Evolutionary conservation across 331 rosid genomes (phyloP).

Genomic region (Pyracantha coccinea): DNA sequence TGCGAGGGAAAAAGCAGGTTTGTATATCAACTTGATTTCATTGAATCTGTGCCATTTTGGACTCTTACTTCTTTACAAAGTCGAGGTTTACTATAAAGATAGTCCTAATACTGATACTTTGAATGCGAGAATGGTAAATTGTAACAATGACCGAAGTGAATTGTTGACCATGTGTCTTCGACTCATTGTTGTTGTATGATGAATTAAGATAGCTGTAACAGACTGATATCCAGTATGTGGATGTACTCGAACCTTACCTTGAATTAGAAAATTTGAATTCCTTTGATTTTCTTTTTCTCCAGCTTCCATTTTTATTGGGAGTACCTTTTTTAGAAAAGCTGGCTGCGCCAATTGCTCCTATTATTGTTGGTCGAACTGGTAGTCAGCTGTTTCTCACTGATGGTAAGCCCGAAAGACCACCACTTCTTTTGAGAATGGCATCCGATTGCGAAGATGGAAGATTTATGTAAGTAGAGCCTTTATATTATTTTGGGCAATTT

Average conservation of each 20-base stretch:
- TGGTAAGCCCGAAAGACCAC: conserved; percentile 78
- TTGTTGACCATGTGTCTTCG: too few species aligned
- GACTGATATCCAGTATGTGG: not conserved
- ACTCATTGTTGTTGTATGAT: too few species aligned
- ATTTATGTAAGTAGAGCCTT: conserved; percentile 53
- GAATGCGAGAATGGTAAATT: too few species aligned
- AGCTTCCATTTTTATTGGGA: conserved; percentile 91
- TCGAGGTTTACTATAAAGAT: too few species aligned
- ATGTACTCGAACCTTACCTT: not conserved
- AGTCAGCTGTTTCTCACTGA: conserved; percentile 93
- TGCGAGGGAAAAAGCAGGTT: conserved; percentile 91
- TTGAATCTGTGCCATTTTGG: conserved; percentile 2
- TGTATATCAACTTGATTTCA: conserved; percentile 20
- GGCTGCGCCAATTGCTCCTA: conserved; percentile 77
- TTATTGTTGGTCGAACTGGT: conserved; percentile 81
- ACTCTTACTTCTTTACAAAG: not conserved
- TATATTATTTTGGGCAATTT: not conserved
- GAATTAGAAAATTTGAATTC: not conserved
- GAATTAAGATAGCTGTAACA: not conserved
- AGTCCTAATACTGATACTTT: too few species aligned
- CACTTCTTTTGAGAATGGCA: conserved; percentile 92
- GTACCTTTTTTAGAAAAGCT: conserved; percentile 80
- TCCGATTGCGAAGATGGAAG: conserved; percentile 77
- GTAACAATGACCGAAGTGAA: too few species aligned
- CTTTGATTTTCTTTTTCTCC: conserved; percentile 20